Evolutionary conservation across 257 asterid genomes (phyloP).

Genomic region (Primulina huaijiensis): DNA sequence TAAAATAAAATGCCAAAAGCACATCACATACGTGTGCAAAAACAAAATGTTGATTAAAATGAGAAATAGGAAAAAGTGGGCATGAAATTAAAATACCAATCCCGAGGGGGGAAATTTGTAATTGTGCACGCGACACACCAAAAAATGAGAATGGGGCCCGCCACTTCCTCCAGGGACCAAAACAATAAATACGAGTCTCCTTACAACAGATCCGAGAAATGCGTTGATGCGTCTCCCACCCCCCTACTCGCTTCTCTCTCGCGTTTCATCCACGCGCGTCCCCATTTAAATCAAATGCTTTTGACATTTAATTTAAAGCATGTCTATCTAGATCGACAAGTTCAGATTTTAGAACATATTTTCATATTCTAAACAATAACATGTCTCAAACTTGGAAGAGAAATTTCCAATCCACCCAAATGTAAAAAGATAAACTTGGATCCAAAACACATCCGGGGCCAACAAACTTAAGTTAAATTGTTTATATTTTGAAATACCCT

Average conservation of each 20-base stretch:
- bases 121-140: constrained; percentile 25
- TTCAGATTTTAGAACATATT: too few relatives aligned
- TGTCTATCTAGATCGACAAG: too few relatives aligned
- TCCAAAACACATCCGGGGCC: too few relatives aligned
- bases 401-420: too few relatives aligned
- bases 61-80: neutral
- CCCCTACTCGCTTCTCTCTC: constrained; percentile 5
- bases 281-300: neutral
- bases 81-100: neutral
- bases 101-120: neutral
- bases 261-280: constrained; percentile 3
- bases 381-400: too few relatives aligned
- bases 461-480: too few relatives aligned
- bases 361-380: too few relatives aligned
- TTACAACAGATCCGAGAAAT: constrained; percentile 76
- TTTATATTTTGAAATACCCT: too few relatives aligned
- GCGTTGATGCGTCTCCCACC: constrained; percentile 54
- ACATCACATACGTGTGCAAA: too few relatives aligned
- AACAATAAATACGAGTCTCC: constrained; percentile 29
- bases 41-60: neutral
- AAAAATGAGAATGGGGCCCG: constrained; percentile 16
- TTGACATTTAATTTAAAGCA: neutral
- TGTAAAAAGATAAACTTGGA: too few relatives aligned
- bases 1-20: too few relatives aligned
- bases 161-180: constrained; percentile 27